Conservation (phyloP, 192 early-diverging fungal genomes). For the Haplosporangium gracile region DNA sequence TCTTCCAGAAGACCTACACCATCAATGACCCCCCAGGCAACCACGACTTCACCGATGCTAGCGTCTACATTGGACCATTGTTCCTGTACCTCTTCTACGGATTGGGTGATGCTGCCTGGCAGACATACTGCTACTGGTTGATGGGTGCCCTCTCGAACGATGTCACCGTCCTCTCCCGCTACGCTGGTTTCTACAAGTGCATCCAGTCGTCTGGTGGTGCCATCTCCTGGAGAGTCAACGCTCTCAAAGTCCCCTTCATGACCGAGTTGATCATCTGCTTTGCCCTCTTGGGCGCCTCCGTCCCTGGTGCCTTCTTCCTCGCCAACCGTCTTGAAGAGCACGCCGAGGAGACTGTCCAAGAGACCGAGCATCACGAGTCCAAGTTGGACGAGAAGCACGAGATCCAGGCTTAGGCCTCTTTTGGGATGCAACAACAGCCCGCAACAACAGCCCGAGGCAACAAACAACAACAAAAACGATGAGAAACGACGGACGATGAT, state of each 20-base stretch:
- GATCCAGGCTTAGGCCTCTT: neutral
- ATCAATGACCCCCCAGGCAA: constrained; percentile 38
- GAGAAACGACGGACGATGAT: no score
- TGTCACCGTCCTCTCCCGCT: constrained; percentile 72
- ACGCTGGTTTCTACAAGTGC: constrained; percentile 89
- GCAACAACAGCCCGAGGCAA: neutral
- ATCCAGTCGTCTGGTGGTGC: constrained; percentile 81
- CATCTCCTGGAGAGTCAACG: constrained; percentile 74
- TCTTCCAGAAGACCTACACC: constrained; percentile 64
- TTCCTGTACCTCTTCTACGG: constrained; percentile 80
- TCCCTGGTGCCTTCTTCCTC: constrained; percentile 24
- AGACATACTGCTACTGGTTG: constrained; percentile 78
- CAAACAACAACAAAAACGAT: neutral
- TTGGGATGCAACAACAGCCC: neutral
- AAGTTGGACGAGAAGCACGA: neutral
- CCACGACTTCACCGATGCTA: constrained; percentile 9
- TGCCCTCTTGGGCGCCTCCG: constrained; percentile 9
- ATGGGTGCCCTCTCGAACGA: constrained; percentile 87
- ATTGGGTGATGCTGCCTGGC: constrained; percentile 81
- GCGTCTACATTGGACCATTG: constrained; percentile 63
- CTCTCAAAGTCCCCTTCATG: constrained; percentile 20
- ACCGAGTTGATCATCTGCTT: constrained; percentile 35
- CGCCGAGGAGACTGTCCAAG: neutral
- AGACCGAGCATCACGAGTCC: neutral
- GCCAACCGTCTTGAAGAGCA: constrained; percentile 15